Evolutionary conservation across 2,329 filamentous ascomycete species (phyloP).

Genomic region (Bipolaris zeicola): DNA sequence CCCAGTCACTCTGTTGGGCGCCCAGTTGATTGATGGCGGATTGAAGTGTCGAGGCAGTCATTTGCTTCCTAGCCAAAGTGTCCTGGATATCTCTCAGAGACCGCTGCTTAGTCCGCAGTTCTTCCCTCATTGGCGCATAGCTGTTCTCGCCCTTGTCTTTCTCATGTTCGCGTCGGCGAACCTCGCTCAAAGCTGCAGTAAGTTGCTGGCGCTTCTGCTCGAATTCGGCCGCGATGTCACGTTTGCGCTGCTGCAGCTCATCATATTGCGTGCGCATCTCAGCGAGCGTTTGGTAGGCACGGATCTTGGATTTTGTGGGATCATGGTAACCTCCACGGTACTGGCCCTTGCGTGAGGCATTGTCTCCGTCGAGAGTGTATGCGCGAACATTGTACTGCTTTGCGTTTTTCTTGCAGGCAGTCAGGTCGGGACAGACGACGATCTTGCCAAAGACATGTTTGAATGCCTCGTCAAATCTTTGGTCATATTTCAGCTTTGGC

Average conservation of each 20-base stretch:
- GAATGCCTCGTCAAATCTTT: slow-evolving; percentile 80
- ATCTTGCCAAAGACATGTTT: slow-evolving; percentile 95
- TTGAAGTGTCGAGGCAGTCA: slow-evolving; percentile 70
- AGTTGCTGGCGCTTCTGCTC: slow-evolving; percentile 87
- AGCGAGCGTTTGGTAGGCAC: slow-evolving; percentile 76
- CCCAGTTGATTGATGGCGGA: slow-evolving; percentile 62
- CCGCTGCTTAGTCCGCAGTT: slow-evolving; percentile 75
- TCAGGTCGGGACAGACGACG: slow-evolving; percentile 88
- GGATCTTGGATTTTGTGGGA: slow-evolving; percentile 81
- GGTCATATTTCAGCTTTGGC: slow-evolving; percentile 80
- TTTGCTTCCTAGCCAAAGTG: slow-evolving; percentile 73
- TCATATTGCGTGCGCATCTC: slow-evolving; percentile 79
- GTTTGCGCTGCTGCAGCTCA: slow-evolving; percentile 65
- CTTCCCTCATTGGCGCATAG: slow-evolving; percentile 77
- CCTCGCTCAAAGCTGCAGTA: slow-evolving; percentile 80
- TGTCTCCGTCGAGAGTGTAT: slow-evolving; percentile 93
- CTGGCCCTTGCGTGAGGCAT: slow-evolving; percentile 91
- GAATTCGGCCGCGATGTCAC: slow-evolving; percentile 70
- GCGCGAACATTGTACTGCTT: slow-evolving; percentile 89
- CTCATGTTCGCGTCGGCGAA: slow-evolving; percentile 82
- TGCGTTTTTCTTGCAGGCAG: slow-evolving; percentile 87
- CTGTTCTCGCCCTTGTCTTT: slow-evolving; percentile 78
- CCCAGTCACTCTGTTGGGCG: slow-evolving; percentile 75
- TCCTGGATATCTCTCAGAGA: slow-evolving; percentile 75
- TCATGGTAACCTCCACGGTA: slow-evolving; percentile 96